Evolutionary conservation across 139 green algal species (phyloP), one percentile per base, ranked within the genome.

Genomic region (Volvox reticuliferus): DNA sequence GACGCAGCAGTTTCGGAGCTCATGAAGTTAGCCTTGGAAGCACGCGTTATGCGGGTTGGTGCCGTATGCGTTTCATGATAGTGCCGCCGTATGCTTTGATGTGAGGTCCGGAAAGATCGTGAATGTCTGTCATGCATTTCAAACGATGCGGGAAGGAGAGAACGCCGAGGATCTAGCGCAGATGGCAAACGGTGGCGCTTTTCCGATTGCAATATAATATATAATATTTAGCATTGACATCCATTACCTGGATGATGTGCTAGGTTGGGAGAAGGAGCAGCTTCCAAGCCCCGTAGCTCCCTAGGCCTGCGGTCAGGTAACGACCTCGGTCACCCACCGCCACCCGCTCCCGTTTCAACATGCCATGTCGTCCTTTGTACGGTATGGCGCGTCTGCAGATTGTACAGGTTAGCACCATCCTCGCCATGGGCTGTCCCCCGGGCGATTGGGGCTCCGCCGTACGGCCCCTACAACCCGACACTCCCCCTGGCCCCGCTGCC

Each of bases 321-420:
- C 44, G 9, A 14, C 44, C 44, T 55, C 44, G 9, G 44, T 55
- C 44, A 55, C 44, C 44, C 5, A 9, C 5, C 5, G 5, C 44
- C 44, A 55, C 44, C 44, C 44, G 44, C 44, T 5, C 44, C 44
- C 44, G 44, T 55, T 9, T 55, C 44, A 55, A 5, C 44, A 55
- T 9, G 9, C 9, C 44, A 55, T 55, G 44, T 55, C 44, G 44
- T 55, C 5, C 5, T 55, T 55, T 55, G 44, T 55, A 55, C 44
- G 44, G 44, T 9, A 55, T 55, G 44, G 9, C 9, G 44, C 44
- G 44, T 55, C 44, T 9, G 5, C 83, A 88, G 83, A 22, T 80
- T 19, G 83, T 88, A 32, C 83, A 88, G 1, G 83, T 88, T 9
- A 69, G 35, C 67, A 88, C 83, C 36, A 21, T 88, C 17, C 67